A percentile compares a stretch with the other conserved stretches of the same genome.
phyloP scores from a whole-genome alignment of 2,329 filamentous ascomycete species.

The Cordyceps cicadae region DNA sequence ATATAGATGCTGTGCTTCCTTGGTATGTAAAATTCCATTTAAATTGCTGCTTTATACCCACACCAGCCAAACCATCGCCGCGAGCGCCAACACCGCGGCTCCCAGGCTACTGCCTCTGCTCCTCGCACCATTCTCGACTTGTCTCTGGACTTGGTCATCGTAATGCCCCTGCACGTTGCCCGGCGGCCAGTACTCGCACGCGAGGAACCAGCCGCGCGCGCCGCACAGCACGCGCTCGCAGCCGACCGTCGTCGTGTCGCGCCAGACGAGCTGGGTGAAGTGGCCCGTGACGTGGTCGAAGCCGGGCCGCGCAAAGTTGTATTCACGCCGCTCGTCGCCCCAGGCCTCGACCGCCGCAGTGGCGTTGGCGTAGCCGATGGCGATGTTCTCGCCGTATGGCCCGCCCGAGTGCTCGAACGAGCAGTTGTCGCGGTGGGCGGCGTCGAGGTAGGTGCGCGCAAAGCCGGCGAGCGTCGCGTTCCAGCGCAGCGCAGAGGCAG shows the following conservation, averaged over 20 bases:
- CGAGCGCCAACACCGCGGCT: not conserved
- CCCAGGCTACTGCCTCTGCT: not conserved
- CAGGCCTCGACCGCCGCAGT: slow-evolving; percentile 55
- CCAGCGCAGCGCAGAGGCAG: slow-evolving; percentile 52
- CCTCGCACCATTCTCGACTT: not conserved
- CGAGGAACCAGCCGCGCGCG: slow-evolving; percentile 53
- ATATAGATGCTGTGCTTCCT: not conserved
- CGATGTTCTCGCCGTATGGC: slow-evolving; percentile 67
- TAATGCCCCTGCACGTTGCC: slow-evolving; percentile 55
- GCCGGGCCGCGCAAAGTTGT: slow-evolving; percentile 48
- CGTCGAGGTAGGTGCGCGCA: slow-evolving; percentile 42
- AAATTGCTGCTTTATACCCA: not conserved
- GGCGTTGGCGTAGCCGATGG: slow-evolving; percentile 55
- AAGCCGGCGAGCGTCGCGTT: slow-evolving; percentile 54
- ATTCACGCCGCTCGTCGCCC: slow-evolving; percentile 46
- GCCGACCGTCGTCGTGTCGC: slow-evolving; percentile 50
- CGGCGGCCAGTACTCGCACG: slow-evolving; percentile 61
- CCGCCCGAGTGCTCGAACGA: slow-evolving; percentile 50
- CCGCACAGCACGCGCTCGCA: slow-evolving; percentile 40
- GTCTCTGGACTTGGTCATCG: slow-evolving; percentile 26
- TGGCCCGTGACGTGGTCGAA: slow-evolving; percentile 58
- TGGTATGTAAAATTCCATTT: not conserved
- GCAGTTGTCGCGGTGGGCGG: slow-evolving; percentile 27
- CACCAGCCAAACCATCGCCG: not conserved
- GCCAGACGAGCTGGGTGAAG: slow-evolving; percentile 70